phyloP scores from a whole-genome alignment of 495 filamentous ascomycete species.

The Penicillium angulare region DNA sequence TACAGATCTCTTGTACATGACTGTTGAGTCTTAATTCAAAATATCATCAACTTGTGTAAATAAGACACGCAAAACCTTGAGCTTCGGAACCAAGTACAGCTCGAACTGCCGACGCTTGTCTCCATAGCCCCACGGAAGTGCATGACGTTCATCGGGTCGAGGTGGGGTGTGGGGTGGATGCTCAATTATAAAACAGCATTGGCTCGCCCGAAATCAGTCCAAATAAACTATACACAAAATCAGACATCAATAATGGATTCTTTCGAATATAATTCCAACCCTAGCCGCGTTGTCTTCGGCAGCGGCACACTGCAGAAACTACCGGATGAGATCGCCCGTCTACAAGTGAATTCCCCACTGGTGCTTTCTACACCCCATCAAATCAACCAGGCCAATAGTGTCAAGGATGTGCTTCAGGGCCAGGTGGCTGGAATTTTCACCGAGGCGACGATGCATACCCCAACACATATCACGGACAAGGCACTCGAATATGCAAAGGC shows the following conservation, averaged over 20 bases:
- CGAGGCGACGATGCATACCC: conserved; percentile 69
- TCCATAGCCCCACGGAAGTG: conserved; percentile 31
- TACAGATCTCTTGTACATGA: too few species aligned
- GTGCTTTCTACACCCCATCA: conserved; percentile 61
- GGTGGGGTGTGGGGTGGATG: conserved; percentile 34
- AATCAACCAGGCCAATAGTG: conserved; percentile 46
- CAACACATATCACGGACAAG: conserved; percentile 59
- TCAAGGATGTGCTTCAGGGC: conserved; percentile 49
- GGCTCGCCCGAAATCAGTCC: conserved; percentile 1
- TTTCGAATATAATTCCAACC: conserved; percentile 61
- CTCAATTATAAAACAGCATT: conserved; percentile 24
- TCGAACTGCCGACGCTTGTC: conserved; percentile 25
- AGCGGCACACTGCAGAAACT: conserved; percentile 59
- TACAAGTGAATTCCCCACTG: conserved; percentile 54
- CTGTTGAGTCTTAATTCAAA: too few species aligned
- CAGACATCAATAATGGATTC: conserved; percentile 43
- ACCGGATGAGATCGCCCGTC: conserved; percentile 55
- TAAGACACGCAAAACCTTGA: too few species aligned
- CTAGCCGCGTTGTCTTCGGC: conserved; percentile 62
- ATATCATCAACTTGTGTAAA: neutral
- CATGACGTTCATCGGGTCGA: conserved; percentile 17
- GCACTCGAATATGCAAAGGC: conserved; percentile 53
- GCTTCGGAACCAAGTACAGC: conserved; percentile 15
- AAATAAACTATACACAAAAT: neutral
- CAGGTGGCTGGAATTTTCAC: conserved; percentile 57